These are phyloP conservation scores for Leucocoprinus sp. DNA, from an alignment of 768 basidiomycete genomes.

Conservation along the genomic window DNA sequence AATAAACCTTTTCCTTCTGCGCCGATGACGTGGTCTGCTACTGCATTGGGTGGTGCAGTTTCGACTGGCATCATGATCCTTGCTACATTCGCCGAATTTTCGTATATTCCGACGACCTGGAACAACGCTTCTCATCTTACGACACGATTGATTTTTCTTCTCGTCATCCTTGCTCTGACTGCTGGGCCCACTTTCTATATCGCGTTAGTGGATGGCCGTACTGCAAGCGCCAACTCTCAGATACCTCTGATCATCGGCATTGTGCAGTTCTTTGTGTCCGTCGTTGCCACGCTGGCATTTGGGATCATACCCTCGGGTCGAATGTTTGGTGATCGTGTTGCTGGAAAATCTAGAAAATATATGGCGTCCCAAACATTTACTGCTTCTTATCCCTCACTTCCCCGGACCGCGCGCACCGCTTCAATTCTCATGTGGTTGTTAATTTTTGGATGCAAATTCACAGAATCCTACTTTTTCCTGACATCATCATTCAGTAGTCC, in stretches of 20 bases:
- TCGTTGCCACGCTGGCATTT: slow-evolving; percentile 75
- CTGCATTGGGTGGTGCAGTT: slow-evolving; percentile 93
- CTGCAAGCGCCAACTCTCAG: slow-evolving; percentile 35
- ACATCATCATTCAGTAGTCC: slow-evolving; percentile 96
- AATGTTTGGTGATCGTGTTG: slow-evolving; percentile 98
- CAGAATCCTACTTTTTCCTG: slow-evolving; percentile 97
- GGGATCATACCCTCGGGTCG: slow-evolving; percentile 89
- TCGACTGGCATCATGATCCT: slow-evolving; percentile 89
- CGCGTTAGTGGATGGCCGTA: slow-evolving; percentile 67
- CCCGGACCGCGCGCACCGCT: slow-evolving; percentile 64
- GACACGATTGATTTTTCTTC: slow-evolving; percentile 84
- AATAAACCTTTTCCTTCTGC: slow-evolving; percentile 62
- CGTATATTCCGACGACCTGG: slow-evolving; percentile 98
- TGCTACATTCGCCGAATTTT: slow-evolving; percentile 91
- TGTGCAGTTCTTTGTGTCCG: slow-evolving; percentile 90
- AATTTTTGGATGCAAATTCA: slow-evolving; percentile 93
- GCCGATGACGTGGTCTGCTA: slow-evolving; percentile 92
- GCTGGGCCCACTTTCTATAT: slow-evolving; percentile 93
- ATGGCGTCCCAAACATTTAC: slow-evolving; percentile 99
- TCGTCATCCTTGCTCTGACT: slow-evolving; percentile 88
- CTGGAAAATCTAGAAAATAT: slow-evolving; percentile 95
- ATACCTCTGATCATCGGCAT: slow-evolving; percentile 88
- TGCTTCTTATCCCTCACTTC: slow-evolving; percentile 85
- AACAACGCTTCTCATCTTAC: slow-evolving; percentile 97
- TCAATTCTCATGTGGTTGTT: slow-evolving; percentile 86